Evolutionary conservation across 2,329 filamentous ascomycete genomes (phyloP).

Genomic region (Colletotrichum costaricense): DNA sequence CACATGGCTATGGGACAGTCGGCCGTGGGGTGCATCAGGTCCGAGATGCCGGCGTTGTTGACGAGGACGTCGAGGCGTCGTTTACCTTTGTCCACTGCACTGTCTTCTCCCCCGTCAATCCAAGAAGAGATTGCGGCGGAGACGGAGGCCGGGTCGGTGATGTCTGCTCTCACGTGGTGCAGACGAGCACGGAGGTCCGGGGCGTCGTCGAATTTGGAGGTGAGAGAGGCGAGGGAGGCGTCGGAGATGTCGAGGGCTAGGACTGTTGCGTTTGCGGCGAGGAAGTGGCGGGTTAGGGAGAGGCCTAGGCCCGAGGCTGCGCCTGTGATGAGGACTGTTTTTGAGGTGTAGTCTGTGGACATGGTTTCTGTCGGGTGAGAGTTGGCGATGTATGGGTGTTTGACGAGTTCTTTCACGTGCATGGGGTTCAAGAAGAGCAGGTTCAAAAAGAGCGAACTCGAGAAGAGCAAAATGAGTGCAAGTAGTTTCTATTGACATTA

Average conservation of each 20-base stretch:
- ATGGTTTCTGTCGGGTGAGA: neutral
- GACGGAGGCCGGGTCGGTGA: constrained; percentile 3
- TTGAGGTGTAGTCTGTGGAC: constrained; percentile 30
- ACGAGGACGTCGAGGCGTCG: constrained; percentile 61
- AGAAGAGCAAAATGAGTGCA: no score
- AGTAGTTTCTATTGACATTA: no score
- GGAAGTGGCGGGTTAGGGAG: constrained; percentile 9
- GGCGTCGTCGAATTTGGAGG: neutral
- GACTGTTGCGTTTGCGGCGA: constrained; percentile 17
- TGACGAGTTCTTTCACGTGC: no score
- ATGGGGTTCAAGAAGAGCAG: no score
- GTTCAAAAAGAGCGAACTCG: no score
- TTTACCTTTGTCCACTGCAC: constrained; percentile 1
- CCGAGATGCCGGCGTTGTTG: constrained; percentile 69
- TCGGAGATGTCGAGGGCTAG: constrained; percentile 21
- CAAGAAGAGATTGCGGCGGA: neutral
- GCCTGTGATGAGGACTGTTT: constrained; percentile 24
- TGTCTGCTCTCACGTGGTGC: neutral
- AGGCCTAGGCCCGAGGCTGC: constrained; percentile 13
- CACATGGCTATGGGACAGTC: constrained; percentile 57
- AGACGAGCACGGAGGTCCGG: neutral
- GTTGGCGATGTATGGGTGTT: no score
- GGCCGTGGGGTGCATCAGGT: constrained; percentile 64
- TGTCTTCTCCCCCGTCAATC: neutral
- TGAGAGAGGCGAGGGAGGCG: neutral